Percentiles rank a stretch among this genome's conserved stretches.
Conservation (phyloP, 495 filamentous ascomycete genomes). For the Aspergillus conjunctus region DNA sequence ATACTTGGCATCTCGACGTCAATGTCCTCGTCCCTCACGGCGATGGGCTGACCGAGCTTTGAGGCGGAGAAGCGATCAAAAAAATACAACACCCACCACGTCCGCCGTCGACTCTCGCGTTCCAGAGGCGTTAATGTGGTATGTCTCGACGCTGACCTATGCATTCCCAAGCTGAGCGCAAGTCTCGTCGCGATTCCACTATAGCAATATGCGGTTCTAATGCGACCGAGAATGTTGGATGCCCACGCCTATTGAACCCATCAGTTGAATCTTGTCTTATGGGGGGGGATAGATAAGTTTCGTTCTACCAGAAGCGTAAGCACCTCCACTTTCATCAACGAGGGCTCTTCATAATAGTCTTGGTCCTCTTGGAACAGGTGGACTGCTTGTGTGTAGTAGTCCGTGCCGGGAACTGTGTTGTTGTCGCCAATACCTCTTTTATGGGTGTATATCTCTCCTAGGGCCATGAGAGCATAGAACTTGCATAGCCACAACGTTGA, state of each 20-base stretch:
- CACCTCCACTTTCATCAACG: constrained; percentile 14
- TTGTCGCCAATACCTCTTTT: constrained; percentile 11
- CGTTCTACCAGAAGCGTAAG: constrained; percentile 15
- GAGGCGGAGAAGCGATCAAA: constrained; percentile 29
- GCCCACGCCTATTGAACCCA: constrained; percentile 10
- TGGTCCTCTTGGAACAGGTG: constrained; percentile 14
- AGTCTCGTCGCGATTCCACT: constrained; percentile 29
- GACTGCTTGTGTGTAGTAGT: constrained; percentile 14
- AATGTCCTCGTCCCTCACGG: constrained; percentile 28
- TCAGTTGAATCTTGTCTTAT: neutral
- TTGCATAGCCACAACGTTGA: constrained; percentile 18
- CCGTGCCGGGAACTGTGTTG: constrained; percentile 17
- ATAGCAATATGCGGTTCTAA: constrained; percentile 27
- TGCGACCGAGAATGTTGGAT: constrained; percentile 22
- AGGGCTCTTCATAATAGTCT: constrained; percentile 19
- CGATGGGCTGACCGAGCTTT: constrained; percentile 29
- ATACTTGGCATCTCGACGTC: constrained; percentile 32
- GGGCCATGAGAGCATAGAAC: constrained; percentile 19
- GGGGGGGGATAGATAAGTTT: neutral
- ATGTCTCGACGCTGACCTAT: constrained; percentile 22
- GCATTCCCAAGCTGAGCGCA: constrained; percentile 27
- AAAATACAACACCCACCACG: constrained; percentile 34
- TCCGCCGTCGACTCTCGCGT: constrained; percentile 28
- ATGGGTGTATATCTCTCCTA: constrained; percentile 17
- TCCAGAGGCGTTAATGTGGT: constrained; percentile 24